Evolutionary conservation across 2,329 filamentous ascomycete species (phyloP).

Genomic region (Cladobotryum mycophilum): DNA sequence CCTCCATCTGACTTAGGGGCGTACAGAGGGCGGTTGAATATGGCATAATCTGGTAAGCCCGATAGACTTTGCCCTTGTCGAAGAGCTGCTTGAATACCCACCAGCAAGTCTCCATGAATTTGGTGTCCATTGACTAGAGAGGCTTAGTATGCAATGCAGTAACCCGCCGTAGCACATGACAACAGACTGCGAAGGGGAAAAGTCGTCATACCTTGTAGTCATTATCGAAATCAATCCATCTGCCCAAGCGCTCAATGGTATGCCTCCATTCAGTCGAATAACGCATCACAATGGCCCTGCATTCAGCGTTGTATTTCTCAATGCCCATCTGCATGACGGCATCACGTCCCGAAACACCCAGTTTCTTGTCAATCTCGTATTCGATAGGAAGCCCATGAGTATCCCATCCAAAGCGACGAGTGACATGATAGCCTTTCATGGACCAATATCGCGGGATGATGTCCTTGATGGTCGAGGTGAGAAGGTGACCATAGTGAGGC

Average conservation of each 20-base stretch:
- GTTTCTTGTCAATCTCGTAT: constrained; percentile 95
- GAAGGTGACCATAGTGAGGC: constrained; percentile 64
- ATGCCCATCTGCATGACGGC: constrained; percentile 83
- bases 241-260: constrained; percentile 80
- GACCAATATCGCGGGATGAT: constrained; percentile 96
- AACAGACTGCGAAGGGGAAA: background rate
- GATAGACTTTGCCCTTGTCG: too few relatives aligned
- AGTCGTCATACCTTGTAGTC: constrained; percentile 69
- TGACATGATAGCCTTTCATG: constrained; percentile 91
- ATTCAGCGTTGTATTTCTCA: constrained; percentile 85
- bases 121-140: constrained; percentile 76
- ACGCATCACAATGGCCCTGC: constrained; percentile 87
- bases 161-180: constrained; percentile 1
- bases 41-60: too few relatives aligned
- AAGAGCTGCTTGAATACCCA: constrained; percentile 54
- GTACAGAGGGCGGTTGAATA: constrained; percentile 55
- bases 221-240: constrained; percentile 97
- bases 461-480: constrained; percentile 94
- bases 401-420: constrained; percentile 91
- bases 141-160: background rate
- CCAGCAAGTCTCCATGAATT: constrained; percentile 94
- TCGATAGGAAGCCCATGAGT: constrained; percentile 91
- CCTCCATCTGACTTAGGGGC: constrained; percentile 86
- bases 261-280: constrained; percentile 81
- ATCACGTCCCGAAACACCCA: constrained; percentile 79